Base-by-base conservation (phyloP, 2,329 filamentous ascomycete species). In the Ceratocystiopsis sp. region DNA sequence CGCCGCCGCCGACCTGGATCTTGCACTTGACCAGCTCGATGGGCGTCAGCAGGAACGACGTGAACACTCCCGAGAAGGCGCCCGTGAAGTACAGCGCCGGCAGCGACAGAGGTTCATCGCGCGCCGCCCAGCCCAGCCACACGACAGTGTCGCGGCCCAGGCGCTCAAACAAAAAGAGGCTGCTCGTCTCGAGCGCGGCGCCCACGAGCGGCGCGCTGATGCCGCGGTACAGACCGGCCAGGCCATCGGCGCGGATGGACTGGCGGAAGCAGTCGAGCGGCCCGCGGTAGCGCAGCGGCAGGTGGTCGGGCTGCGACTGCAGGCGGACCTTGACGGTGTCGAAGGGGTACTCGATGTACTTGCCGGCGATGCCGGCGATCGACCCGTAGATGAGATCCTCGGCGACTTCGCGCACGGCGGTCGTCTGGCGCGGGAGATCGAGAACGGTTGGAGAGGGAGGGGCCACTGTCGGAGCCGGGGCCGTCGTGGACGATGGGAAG, bases 21-120 rank as follows among this genome's bases (percentile, higher is more conserved):
- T 91, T 93, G 72, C 91, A 98, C 64, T 98, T 98, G 57, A 98
- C 83, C 42, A 98, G 74, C 63, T 98, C 91, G 51, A 98, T 85
- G 0, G 91, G 91, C 0, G 91, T 98, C 48, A 98, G 74, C 32
- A 94, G 76, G 40, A 95, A 70, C 0, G 85, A 94, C 0, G 91
- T 93, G 54, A 94, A 82, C 35, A 83, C 81, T 33, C 91, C 91
- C 1, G 87, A 81, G 45, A 84, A 80, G 40, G 84, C 89, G 39
- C 91, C 91, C 16, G 85, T 93, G 42, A 77, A 64, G 58, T 84
- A 74, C 15, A 96, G 69, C 1, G 78, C 80, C 1, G 71, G 63
- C n/a, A 95, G 71, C 0, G 86, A 79, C 2, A 96, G 65, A 0
- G 75, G 69, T 42, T 73, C 64, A 37, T 73, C 69, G 16, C 64